Percentiles rank a stretch among this genome's conserved stretches.
Evolutionary conservation across 306 rosid genomes (phyloP).

Genomic region (Glycine tomentella): DNA sequence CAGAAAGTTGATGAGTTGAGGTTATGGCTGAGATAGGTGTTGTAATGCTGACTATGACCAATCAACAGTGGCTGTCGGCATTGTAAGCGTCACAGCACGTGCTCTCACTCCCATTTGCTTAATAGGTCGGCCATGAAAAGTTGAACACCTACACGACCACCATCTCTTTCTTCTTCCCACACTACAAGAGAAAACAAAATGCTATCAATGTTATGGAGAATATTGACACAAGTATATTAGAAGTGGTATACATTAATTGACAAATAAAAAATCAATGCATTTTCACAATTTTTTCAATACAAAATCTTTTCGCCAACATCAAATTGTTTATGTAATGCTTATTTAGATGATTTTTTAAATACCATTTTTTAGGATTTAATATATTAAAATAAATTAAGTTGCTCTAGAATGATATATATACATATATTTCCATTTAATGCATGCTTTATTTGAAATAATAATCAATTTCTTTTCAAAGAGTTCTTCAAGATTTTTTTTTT

Average conservation of each 20-base stretch:
- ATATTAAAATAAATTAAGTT: not conserved
- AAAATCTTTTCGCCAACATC: not conserved
- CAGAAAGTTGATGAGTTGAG: no score
- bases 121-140: not conserved
- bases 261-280: no score
- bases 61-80: conserved; percentile 51
- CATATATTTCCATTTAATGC: not conserved
- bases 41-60: conserved; percentile 26
- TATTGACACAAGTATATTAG: no score
- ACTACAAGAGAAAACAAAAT: no score
- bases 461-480: no score
- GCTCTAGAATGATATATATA: not conserved
- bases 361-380: not conserved
- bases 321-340: not conserved
- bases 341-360: no score
- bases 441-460: no score
- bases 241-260: no score
- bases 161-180: not conserved
- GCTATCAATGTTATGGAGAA: no score
- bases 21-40: not conserved
- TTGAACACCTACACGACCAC: not conserved
- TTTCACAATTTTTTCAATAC: no score
- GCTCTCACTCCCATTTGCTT: not conserved
- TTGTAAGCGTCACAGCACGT: conserved; percentile 35
- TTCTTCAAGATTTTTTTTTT: no score